Conservation (phyloP, 129 eudicot genomes). For the Sambucus nigra region DNA sequence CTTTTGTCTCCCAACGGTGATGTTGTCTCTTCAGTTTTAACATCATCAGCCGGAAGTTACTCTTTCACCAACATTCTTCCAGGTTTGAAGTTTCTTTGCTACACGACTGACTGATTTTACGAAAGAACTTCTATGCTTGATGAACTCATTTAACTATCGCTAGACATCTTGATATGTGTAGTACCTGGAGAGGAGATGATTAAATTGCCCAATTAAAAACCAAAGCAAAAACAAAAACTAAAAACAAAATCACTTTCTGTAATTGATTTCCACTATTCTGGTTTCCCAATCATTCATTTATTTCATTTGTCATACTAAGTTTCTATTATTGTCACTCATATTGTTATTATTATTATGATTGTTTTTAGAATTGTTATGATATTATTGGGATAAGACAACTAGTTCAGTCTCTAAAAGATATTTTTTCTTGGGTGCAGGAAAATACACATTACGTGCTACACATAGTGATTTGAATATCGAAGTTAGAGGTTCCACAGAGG, state of each 20-base stretch:
- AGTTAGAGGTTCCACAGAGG: conserved; percentile 78
- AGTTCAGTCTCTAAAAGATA: background rate
- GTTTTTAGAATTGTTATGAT: background rate
- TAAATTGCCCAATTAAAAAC: background rate
- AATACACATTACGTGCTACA: conserved; percentile 65
- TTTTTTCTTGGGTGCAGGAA: conserved; percentile 37
- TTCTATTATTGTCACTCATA: conserved; percentile 10
- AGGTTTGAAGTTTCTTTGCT: conserved; percentile 35
- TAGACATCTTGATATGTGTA: conserved; percentile 5
- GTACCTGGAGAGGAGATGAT: conserved; percentile 2
- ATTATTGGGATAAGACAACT: background rate
- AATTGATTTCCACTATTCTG: background rate
- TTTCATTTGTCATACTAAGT: background rate
- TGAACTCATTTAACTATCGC: conserved; percentile 4
- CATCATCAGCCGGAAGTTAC: conserved; percentile 73
- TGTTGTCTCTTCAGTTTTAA: conserved; percentile 58
- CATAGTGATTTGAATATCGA: conserved; percentile 63
- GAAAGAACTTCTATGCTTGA: conserved; percentile 4
- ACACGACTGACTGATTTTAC: conserved; percentile 1
- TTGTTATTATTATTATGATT: background rate
- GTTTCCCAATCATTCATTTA: background rate
- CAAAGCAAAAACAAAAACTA: background rate
- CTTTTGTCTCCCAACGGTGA: conserved; percentile 57
- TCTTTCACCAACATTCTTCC: conserved; percentile 67
- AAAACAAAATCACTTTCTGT: background rate